A percentile compares a stretch with the other conserved stretches of the same genome.
phyloP scores from a whole-genome alignment of 495 filamentous ascomycete genomes.

The Xylaria acuta region DNA sequence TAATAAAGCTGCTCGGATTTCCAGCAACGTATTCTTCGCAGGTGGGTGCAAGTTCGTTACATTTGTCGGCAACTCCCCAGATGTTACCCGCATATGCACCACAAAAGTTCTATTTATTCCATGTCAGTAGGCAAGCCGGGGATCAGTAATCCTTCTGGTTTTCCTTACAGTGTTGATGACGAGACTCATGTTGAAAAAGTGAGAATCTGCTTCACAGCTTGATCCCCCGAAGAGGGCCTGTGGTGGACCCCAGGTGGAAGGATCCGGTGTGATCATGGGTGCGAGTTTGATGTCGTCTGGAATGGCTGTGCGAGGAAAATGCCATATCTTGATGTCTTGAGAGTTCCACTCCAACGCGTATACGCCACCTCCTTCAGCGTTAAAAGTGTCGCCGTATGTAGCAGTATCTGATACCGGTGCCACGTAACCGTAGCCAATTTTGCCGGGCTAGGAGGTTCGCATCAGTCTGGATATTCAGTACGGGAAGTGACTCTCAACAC shows the following conservation, averaged over 20 bases:
- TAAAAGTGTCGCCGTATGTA: slow-evolving; percentile 69
- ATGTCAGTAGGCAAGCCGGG: slow-evolving; percentile 11
- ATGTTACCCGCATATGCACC: slow-evolving; percentile 84
- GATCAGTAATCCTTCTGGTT: too few relatives aligned
- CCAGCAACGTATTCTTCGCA: slow-evolving; percentile 69
- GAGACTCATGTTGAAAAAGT: slow-evolving; percentile 42
- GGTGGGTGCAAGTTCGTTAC: slow-evolving; percentile 51
- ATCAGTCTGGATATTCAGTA: slow-evolving; percentile 15
- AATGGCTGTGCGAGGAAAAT: slow-evolving; percentile 66
- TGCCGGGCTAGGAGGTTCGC: slow-evolving; percentile 23
- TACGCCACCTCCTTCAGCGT: slow-evolving; percentile 68
- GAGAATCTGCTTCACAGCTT: slow-evolving; percentile 31
- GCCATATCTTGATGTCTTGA: slow-evolving; percentile 71
- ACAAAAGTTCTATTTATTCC: slow-evolving; percentile 65
- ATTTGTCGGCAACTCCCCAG: slow-evolving; percentile 51
- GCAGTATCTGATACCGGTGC: slow-evolving; percentile 35
- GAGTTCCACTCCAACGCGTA: slow-evolving; percentile 69
- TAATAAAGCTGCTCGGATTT: slow-evolving; percentile 63
- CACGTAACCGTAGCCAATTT: slow-evolving; percentile 37
- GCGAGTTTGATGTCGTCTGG: slow-evolving; percentile 59
- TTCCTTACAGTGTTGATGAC: slow-evolving; percentile 37
- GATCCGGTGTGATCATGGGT: slow-evolving; percentile 61
- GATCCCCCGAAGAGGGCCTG: slow-evolving; percentile 39
- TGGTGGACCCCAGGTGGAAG: slow-evolving; percentile 66
- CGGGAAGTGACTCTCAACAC: neutral